These are phyloP conservation scores for Aspergillus bridgeri DNA, from an alignment of 495 filamentous ascomycete genomes.

Conservation along the genomic window DNA sequence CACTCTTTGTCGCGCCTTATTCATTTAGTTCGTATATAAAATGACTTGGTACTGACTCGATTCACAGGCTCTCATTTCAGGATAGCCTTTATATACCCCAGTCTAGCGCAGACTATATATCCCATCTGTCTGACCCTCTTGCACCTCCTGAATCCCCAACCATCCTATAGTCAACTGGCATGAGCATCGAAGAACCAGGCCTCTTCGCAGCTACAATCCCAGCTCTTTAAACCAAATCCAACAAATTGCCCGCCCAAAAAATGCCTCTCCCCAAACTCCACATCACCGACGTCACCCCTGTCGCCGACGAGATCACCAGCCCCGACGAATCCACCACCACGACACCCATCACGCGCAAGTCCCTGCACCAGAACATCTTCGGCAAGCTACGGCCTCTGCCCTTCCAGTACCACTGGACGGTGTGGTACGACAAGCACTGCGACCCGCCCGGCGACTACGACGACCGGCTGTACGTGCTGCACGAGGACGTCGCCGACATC, in stretches of 20 bases:
- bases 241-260: too few relatives aligned
- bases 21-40: not conserved
- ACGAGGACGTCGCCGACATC: slow-evolving; percentile 66
- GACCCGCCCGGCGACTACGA: slow-evolving; percentile 46
- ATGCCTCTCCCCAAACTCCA: slow-evolving; percentile 21
- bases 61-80: not conserved
- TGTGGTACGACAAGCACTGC: slow-evolving; percentile 56
- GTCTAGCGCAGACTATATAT: too few relatives aligned
- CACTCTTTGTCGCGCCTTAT: not conserved
- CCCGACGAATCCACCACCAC: not conserved
- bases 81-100: not conserved
- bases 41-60: not conserved
- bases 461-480: slow-evolving; percentile 62
- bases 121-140: not conserved
- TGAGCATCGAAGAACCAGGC: not conserved
- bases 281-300: slow-evolving; percentile 15
- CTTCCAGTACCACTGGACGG: slow-evolving; percentile 54
- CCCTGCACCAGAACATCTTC: slow-evolving; percentile 36
- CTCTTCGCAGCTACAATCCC: not conserved
- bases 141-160: not conserved
- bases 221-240: not conserved
- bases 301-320: slow-evolving; percentile 3
- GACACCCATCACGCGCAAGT: slow-evolving; percentile 22
- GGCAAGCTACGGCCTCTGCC: slow-evolving; percentile 49
- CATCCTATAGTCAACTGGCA: not conserved